Conservation (phyloP, 78 protist species). For the slime mould (Dictyostelium discoideum) region DNA sequence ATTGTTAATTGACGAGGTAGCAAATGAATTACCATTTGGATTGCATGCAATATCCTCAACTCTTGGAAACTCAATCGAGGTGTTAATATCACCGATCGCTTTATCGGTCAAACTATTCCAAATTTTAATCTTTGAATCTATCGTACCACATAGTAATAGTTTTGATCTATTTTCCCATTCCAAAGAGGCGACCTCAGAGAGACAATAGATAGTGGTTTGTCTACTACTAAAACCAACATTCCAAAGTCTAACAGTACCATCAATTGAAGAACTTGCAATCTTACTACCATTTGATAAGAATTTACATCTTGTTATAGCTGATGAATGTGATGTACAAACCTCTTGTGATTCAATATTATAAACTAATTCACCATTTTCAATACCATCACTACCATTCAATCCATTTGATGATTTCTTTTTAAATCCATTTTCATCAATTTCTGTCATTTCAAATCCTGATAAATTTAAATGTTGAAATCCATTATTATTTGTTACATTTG, state of each 20-base stretch:
- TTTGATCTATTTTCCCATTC: slow-evolving; percentile 70
- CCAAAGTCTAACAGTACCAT: slow-evolving; percentile 71
- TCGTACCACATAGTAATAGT: slow-evolving; percentile 54
- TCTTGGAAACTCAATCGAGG: slow-evolving; percentile 53
- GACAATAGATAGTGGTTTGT: slow-evolving; percentile 68
- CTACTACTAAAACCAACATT: slow-evolving; percentile 54
- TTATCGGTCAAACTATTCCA: slow-evolving; percentile 66
- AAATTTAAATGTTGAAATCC: neutral
- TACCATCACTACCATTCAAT: neutral
- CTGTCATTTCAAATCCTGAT: slow-evolving; percentile 51
- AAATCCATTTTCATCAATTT: slow-evolving; percentile 57
- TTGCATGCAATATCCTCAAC: slow-evolving; percentile 69
- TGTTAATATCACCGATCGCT: slow-evolving; percentile 76
- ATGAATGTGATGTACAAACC: slow-evolving; percentile 37
- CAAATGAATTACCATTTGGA: slow-evolving; percentile 78
- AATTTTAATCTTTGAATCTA: slow-evolving; percentile 66
- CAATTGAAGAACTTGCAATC: slow-evolving; percentile 63
- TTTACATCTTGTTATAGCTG: slow-evolving; percentile 64
- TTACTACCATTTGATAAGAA: slow-evolving; percentile 68
- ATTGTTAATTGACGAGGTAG: slow-evolving; percentile 24
- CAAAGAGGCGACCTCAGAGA: slow-evolving; percentile 58
- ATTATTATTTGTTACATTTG: neutral
- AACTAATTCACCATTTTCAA: neutral
- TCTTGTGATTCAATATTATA: slow-evolving; percentile 71
- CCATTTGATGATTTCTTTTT: neutral